Evolutionary conservation across 768 basidiomycete species (phyloP), one percentile per base, ranked within the genome.

Genomic region (Neoboletus magnificus): DNA sequence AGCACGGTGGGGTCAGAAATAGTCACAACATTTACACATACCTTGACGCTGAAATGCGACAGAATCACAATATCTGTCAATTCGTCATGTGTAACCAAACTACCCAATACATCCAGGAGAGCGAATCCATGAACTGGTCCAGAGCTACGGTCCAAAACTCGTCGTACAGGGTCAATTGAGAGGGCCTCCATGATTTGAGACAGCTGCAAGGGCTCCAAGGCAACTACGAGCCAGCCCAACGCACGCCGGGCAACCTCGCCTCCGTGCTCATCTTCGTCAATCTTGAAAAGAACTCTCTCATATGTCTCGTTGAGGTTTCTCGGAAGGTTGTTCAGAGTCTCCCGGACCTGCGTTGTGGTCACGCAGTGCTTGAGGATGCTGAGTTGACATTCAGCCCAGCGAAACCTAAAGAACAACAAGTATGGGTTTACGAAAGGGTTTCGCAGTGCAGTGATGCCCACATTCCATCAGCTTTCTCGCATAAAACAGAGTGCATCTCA

Each of bases 321-420:
- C 2, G 61, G 60, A 12, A 62, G 56, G 33, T 37, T 11, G 1
- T 27, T 4, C 8, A 62, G 46, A 2, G 20, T 50, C 20, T 54
- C 20, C 12, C 56, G 53, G 11, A 62, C 16, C 11, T 35, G 20
- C 5, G 20, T 16, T 5, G 22, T 0, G 10, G 61, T 52, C n/a
- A 27, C 2, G 8, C 60, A 62, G 37, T 8, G 13, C 20, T 35
- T 27, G 3, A 62, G 29, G 0, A 2, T n/a, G 20, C 18, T 2
- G 27, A 62, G 47, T 29, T 62, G 61, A 41, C 60, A 62, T 12
- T 62, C 54, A 11, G 47, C 54, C 61, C 61, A 62, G 9, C 60
- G 53, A 22, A 62, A 62, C 61, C 61, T 58, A 7, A 10, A 22
- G 3, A 20, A 20, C 3, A 11, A 22, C 1, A 10, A 2, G 12